A percentile compares a stretch with the other conserved stretches of the same genome.
phyloP scores from a whole-genome alignment of 2,329 filamentous ascomycete species.

The Botryosphaeria dothidea region DNA sequence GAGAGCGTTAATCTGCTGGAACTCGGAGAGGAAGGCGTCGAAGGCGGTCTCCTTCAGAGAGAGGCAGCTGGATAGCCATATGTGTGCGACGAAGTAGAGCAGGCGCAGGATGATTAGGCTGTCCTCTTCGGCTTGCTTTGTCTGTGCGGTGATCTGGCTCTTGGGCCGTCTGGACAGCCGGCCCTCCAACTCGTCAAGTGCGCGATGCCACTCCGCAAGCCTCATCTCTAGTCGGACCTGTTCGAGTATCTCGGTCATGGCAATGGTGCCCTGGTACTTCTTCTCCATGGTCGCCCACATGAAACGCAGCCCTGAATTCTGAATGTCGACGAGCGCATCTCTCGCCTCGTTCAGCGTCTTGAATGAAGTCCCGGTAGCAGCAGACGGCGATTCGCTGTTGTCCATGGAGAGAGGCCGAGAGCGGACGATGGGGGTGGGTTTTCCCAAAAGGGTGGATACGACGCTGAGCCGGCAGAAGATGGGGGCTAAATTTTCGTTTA shows the following conservation, averaged over 20 bases:
- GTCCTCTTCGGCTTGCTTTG: background rate
- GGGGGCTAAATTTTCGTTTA: constrained; percentile 6
- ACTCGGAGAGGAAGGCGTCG: constrained; percentile 9
- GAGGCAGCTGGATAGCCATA: constrained; percentile 11
- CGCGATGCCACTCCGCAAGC: background rate
- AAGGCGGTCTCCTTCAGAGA: background rate
- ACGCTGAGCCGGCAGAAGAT: constrained; percentile 7
- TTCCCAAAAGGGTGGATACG: background rate
- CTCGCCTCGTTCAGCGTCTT: constrained; percentile 1
- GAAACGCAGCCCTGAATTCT: constrained; percentile 10
- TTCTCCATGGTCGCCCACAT: constrained; percentile 13
- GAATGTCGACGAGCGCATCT: constrained; percentile 6
- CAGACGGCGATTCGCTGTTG: background rate
- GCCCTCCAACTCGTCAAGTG: background rate
- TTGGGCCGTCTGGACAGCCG: background rate
- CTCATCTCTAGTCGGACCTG: constrained; percentile 9
- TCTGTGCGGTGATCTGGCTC: background rate
- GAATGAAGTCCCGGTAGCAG: background rate
- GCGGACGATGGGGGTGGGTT: background rate
- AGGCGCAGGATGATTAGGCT: constrained; percentile 4
- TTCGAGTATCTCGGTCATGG: constrained; percentile 12
- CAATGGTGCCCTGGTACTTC: constrained; percentile 8
- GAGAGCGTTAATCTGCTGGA: constrained; percentile 7
- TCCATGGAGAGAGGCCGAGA: background rate
- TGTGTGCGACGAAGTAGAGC: constrained; percentile 9